A percentile compares a stretch with the other conserved stretches of the same genome.
These are phyloP conservation scores for Botrytis galanthina DNA, from an alignment of 2,329 filamentous ascomycete species.

Conservation along the genomic window DNA sequence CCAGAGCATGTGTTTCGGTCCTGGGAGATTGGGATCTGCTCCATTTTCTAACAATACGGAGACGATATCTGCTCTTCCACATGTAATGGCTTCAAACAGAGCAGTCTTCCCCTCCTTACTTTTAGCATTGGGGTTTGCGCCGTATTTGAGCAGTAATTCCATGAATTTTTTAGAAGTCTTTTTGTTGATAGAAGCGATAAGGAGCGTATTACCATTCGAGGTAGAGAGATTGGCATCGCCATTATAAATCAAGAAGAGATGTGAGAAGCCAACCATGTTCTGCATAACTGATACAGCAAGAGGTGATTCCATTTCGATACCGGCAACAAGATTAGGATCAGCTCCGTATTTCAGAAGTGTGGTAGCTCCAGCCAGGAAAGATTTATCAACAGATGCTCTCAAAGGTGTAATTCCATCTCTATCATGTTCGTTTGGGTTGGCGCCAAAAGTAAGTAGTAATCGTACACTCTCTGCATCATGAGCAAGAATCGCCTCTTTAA, in stretches of 20 bases:
- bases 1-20: conserved; percentile 68
- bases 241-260: conserved; percentile 60
- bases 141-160: conserved; percentile 59
- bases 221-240: conserved; percentile 55
- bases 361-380: conserved; percentile 55
- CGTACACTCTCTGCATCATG: conserved; percentile 54
- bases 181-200: conserved; percentile 60
- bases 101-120: conserved; percentile 61
- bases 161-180: conserved; percentile 53
- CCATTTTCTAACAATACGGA: conserved; percentile 53
- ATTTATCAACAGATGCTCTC: conserved; percentile 49
- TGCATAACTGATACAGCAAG: conserved; percentile 51
- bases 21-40: conserved; percentile 66
- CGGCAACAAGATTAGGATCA: conserved; percentile 52
- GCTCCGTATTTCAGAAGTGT: conserved; percentile 64
- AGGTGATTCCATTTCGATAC: conserved; percentile 53
- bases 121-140: conserved; percentile 57
- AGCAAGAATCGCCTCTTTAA: conserved; percentile 52
- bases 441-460: conserved; percentile 55
- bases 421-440: conserved; percentile 54
- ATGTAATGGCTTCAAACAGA: conserved; percentile 60
- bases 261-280: conserved; percentile 55
- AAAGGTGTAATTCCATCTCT: conserved; percentile 52
- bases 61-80: conserved; percentile 56
- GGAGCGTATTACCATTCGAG: conserved; percentile 56